phyloP scores from a whole-genome alignment of 1,284 basidiomycete genomes.

The Cryptococcus depauperatus region DNA sequence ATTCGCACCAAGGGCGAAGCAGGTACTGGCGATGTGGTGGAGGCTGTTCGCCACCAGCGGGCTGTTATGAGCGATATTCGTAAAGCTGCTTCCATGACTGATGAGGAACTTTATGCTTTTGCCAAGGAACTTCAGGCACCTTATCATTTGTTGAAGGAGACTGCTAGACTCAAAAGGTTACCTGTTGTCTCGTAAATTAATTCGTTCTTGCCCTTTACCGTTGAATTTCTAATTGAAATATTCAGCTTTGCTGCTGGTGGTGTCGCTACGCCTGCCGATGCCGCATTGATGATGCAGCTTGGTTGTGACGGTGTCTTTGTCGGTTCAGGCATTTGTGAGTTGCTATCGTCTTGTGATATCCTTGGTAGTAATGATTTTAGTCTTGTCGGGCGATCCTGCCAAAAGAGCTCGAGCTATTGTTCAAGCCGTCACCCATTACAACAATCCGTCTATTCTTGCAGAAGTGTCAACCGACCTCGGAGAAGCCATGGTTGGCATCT shows the following conservation, averaged over 20 bases:
- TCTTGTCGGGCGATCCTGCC: slow-evolving; percentile 74
- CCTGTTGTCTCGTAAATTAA: slow-evolving; percentile 64
- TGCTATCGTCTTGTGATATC: not conserved
- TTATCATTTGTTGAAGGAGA: slow-evolving; percentile 96
- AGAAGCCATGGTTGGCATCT: slow-evolving; percentile 82
- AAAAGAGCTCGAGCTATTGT: slow-evolving; percentile 96
- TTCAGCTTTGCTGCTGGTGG: slow-evolving; percentile 88
- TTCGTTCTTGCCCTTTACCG: not conserved
- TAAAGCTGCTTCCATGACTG: slow-evolving; percentile 73
- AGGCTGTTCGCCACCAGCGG: slow-evolving; percentile 89
- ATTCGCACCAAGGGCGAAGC: slow-evolving; percentile 97
- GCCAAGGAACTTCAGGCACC: slow-evolving; percentile 90
- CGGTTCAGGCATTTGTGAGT: slow-evolving; percentile 86
- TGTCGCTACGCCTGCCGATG: slow-evolving; percentile 91
- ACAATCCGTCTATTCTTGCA: slow-evolving; percentile 63
- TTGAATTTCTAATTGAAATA: not conserved
- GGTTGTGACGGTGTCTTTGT: slow-evolving; percentile 96
- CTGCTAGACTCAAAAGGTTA: slow-evolving; percentile 81
- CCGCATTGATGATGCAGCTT: slow-evolving; percentile 98
- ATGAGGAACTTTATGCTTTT: slow-evolving; percentile 91
- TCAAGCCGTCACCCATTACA: slow-evolving; percentile 94
- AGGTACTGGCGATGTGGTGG: slow-evolving; percentile 95
- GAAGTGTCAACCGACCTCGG: slow-evolving; percentile 84
- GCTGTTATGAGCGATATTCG: slow-evolving; percentile 78
- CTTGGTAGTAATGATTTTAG: slow-evolving; percentile 10